Evolutionary conservation across 495 filamentous ascomycete species (phyloP).

Genomic region (Usnea hakonensis): DNA sequence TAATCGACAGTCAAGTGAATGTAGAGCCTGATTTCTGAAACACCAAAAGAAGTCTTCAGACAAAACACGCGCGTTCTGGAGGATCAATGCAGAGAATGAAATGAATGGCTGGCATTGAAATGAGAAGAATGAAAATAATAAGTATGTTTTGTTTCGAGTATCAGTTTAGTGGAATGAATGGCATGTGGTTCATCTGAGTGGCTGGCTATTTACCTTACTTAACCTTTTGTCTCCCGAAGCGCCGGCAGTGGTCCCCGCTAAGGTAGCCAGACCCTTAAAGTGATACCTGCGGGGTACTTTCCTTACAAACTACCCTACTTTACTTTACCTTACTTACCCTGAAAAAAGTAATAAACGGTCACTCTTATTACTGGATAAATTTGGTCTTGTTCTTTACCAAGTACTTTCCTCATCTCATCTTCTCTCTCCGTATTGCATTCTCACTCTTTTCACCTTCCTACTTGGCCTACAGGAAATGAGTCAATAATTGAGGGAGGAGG

Average conservation of each 20-base stretch:
- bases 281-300: not conserved
- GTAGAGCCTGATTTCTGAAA: not conserved
- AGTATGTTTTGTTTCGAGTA: not conserved
- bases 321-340: not conserved
- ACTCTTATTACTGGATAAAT: too few relatives aligned
- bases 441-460: too few relatives aligned
- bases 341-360: too few relatives aligned
- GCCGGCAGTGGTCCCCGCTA: constrained; percentile 3
- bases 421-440: too few relatives aligned
- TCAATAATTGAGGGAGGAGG: too few relatives aligned
- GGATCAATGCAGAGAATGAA: not conserved
- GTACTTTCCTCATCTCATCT: too few relatives aligned
- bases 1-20: not conserved
- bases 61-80: constrained; percentile 3
- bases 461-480: too few relatives aligned
- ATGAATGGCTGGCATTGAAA: constrained; percentile 17
- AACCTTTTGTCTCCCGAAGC: constrained; percentile 1
- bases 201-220: not conserved
- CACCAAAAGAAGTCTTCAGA: not conserved
- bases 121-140: constrained; percentile 14
- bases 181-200: constrained; percentile 10
- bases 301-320: not conserved
- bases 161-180: constrained; percentile 7
- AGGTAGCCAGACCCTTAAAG: not conserved
- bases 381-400: too few relatives aligned